Evolutionary conservation across 2,329 filamentous ascomycete species (phyloP).

Genomic region (Sordariomycetes sp.): DNA sequence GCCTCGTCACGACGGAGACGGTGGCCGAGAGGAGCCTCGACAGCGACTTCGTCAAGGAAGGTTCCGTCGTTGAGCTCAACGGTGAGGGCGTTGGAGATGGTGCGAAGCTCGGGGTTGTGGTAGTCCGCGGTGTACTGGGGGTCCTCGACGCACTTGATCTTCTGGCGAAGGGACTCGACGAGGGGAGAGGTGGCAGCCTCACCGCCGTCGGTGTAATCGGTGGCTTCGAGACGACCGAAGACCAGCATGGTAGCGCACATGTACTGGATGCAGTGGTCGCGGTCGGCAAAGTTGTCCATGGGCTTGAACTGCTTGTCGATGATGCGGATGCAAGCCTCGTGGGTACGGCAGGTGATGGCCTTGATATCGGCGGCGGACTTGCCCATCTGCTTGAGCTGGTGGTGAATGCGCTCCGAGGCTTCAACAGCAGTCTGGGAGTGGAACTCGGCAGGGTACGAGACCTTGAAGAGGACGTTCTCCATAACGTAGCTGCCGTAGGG

Average conservation of each 20-base stretch:
- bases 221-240: conserved; percentile 87
- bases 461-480: conserved; percentile 99
- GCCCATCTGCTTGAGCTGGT: conserved; percentile 72
- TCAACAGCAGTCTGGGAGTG: conserved; percentile 98
- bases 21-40: conserved; percentile 93
- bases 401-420: conserved; percentile 80
- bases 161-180: conserved; percentile 83
- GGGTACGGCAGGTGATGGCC: conserved; percentile 84
- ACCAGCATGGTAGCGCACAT: conserved; percentile 96
- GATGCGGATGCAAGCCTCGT: conserved; percentile 97
- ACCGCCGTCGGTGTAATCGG: conserved; percentile 85
- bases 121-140: conserved; percentile 91
- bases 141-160: conserved; percentile 95
- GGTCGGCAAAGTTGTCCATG: conserved; percentile 99
- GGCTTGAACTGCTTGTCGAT: conserved; percentile 99
- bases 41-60: conserved; percentile 77
- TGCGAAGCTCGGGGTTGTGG: conserved; percentile 86
- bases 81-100: conserved; percentile 93
- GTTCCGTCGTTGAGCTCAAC: conserved; percentile 94
- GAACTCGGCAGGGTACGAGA: conserved; percentile 96
- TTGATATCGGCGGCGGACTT: conserved; percentile 94
- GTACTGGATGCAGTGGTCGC: conserved; percentile 99
- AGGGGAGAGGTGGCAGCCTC: conserved; percentile 87
- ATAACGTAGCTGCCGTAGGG: conserved; percentile 98
- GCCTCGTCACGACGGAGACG: conserved; percentile 86